phyloP scores from a whole-genome alignment of 257 asterid species.

The Jasminum sambac region DNA sequence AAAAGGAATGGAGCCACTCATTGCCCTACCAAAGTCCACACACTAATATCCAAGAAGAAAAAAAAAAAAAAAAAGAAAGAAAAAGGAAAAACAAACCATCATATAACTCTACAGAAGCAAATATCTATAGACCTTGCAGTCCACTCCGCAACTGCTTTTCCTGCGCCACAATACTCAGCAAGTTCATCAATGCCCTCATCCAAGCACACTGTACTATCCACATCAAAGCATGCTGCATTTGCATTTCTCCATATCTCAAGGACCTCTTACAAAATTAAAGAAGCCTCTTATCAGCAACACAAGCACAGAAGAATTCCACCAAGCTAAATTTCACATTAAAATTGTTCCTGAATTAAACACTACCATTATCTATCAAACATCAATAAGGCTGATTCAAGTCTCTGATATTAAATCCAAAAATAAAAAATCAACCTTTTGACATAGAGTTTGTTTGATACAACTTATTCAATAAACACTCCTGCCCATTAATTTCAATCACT shows the following conservation, averaged over 20 bases:
- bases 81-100: neutral
- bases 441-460: too few relatives aligned
- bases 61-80: conserved; percentile 1
- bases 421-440: too few relatives aligned
- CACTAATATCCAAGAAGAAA: conserved; percentile 2
- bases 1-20: conserved; percentile 94
- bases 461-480: too few relatives aligned
- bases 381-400: neutral
- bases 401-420: conserved; percentile 6
- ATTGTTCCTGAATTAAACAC: neutral
- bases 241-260: conserved; percentile 74
- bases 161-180: conserved; percentile 97
- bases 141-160: conserved; percentile 96
- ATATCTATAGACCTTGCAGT: conserved; percentile 59
- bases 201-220: conserved; percentile 93
- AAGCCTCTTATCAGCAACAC: conserved; percentile 30
- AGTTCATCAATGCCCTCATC: conserved; percentile 99
- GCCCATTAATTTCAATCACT: too few relatives aligned
- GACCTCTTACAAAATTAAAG: conserved; percentile 55
- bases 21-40: conserved; percentile 62
- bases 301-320: conserved; percentile 3
- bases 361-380: neutral
- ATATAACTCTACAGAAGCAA: neutral
- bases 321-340: neutral
- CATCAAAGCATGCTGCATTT: conserved; percentile 89